Conservation (phyloP, 441 rosid species). For the Corymbia citriodora region DNA sequence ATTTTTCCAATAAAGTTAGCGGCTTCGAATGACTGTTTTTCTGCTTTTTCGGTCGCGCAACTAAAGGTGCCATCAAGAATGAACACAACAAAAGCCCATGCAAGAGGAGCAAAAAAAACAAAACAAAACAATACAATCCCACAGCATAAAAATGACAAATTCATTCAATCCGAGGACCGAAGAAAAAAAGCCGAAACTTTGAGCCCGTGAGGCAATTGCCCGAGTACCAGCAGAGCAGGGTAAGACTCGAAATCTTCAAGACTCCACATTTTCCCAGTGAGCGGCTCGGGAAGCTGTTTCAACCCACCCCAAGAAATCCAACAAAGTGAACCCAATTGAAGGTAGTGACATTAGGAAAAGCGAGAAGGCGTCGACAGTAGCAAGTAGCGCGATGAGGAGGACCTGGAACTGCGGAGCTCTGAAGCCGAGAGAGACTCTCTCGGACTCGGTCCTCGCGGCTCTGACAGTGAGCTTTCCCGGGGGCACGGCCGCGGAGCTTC, state of each 20-base stretch:
- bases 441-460: slow-evolving; percentile 62
- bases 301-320: slow-evolving; percentile 8
- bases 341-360: neutral
- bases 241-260: slow-evolving; percentile 77
- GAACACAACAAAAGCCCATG: neutral
- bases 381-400: neutral
- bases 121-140: neutral
- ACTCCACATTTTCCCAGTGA: slow-evolving; percentile 67
- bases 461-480: slow-evolving; percentile 37
- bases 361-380: neutral
- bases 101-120: neutral
- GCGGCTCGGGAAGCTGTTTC: slow-evolving; percentile 60
- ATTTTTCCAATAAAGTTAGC: neutral
- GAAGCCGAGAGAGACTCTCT: slow-evolving; percentile 50
- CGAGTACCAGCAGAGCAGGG: slow-evolving; percentile 64
- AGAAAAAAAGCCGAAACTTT: neutral
- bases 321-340: neutral
- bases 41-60: neutral
- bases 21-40: neutral
- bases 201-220: neutral
- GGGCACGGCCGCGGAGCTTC: slow-evolving; percentile 14
- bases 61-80: neutral
- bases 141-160: neutral
- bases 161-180: neutral
- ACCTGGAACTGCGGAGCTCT: slow-evolving; percentile 69